These are phyloP conservation scores for Houttuynia cordata DNA, from an alignment of 164 flowering plant genomes.

Conservation along the genomic window DNA sequence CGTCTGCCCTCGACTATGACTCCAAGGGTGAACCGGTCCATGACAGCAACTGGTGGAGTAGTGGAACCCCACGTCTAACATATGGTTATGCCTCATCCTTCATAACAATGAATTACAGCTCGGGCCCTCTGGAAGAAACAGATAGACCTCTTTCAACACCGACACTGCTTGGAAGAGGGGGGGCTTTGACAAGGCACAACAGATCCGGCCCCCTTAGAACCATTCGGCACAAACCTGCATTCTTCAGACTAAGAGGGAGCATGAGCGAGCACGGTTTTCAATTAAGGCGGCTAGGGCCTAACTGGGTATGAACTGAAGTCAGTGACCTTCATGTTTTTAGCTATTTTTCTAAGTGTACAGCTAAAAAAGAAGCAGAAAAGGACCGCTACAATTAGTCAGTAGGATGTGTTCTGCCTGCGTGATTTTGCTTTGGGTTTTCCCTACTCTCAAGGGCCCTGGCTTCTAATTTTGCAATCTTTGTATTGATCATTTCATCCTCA, in stretches of 20 bases:
- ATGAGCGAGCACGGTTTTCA: conserved; percentile 68
- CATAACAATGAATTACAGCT: conserved; percentile 83
- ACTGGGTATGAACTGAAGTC: neutral
- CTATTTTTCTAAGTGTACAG: neutral
- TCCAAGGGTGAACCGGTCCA: conserved; percentile 47
- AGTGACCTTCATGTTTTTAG: neutral
- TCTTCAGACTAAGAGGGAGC: conserved; percentile 63
- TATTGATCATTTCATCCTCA: neutral
- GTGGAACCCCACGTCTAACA: conserved; percentile 42
- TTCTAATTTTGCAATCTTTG: neutral
- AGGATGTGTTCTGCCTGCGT: neutral
- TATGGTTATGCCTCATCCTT: conserved; percentile 68
- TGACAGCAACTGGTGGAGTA: conserved; percentile 74
- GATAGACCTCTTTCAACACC: conserved; percentile 52
- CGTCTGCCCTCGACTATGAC: conserved; percentile 61
- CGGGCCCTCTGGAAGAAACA: conserved; percentile 62
- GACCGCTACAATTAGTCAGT: neutral
- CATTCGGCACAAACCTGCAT: conserved; percentile 37
- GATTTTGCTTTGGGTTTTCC: neutral
- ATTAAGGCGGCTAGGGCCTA: neutral
- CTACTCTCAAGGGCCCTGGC: neutral
- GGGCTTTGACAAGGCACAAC: conserved; percentile 39
- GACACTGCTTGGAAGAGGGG: conserved; percentile 31
- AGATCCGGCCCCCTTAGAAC: conserved; percentile 85
- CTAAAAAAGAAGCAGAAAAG: neutral